Evolutionary conservation across 306 rosid genomes (phyloP), one percentile per base, ranked within the genome.

Genomic region (Quercus wislizeni): DNA sequence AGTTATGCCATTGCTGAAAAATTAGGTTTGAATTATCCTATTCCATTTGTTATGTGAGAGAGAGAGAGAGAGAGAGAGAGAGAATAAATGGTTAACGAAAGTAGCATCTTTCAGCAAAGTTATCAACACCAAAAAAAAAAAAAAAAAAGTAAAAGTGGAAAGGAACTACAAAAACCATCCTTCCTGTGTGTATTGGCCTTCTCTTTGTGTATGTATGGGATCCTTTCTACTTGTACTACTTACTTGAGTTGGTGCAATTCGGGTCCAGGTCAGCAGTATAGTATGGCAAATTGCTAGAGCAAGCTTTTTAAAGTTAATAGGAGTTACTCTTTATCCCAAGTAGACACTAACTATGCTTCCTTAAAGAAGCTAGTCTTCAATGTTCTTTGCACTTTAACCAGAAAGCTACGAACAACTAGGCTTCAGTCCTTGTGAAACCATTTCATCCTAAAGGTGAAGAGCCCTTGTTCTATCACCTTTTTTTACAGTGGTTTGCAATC

Each of bases 401-500:
- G 10, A 23, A 62, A 62, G 28, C 25, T 62, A 55, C 21, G 65
- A 81, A 41, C 46, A 62, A 73, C 41, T 35, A 35, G 41, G 7
- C 41, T 35, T 35, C 41, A 35, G 41, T 35, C 41, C 41, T 35
- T 5, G 41, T 35, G 41, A 35, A 35, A 35, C 41, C 41, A 5
- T 35, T 35, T 35, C 41, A 6, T 35, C 41, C 41, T 35, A 8
- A 35, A 5, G 41, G 41, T 5, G 41, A 35, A 35, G 41, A 35
- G 41, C 41, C 41, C 41, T 35, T 35, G 8, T 35, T 35, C 41
- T 35, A 35, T 35, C 8, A 35, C 8, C 5, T 35, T 35, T 4
- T 35, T 35, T 35, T 35, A 35, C 70, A 15, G 75, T 81, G 71
- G 78, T 85, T 68, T 19, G 63, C 76, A 55, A 88, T 78, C 87